Percentiles rank a stretch among this genome's conserved stretches.
phyloP scores from a whole-genome alignment of 495 filamentous ascomycete genomes.

The Podospora fimiseda region DNA sequence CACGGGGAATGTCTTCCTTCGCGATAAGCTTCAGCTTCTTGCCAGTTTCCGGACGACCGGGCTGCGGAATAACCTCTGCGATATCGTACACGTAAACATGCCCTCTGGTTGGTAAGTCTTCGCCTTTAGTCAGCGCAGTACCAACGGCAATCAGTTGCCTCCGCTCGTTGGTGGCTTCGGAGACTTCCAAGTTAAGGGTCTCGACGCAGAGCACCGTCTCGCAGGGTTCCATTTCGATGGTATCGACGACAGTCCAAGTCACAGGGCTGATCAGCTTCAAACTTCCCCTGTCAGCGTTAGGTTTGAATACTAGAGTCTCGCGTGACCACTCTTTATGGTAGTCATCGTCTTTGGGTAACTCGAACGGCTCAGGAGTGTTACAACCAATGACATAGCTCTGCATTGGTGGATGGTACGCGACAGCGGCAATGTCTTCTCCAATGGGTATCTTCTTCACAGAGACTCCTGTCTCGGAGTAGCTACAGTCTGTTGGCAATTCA shows the following conservation, averaged over 20 bases:
- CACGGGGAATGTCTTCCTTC: conserved; percentile 79
- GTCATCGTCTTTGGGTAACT: conserved; percentile 77
- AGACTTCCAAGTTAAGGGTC: conserved; percentile 78
- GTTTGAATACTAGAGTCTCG: conserved; percentile 59
- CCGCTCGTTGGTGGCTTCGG: conserved; percentile 81
- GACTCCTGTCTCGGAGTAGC: conserved; percentile 65
- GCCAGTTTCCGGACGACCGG: conserved; percentile 74
- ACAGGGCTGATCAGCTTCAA: conserved; percentile 69
- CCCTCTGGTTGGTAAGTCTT: conserved; percentile 82
- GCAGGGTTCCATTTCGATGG: conserved; percentile 59
- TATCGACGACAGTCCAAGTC: conserved; percentile 72
- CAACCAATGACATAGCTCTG: conserved; percentile 73
- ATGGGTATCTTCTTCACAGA: conserved; percentile 61
- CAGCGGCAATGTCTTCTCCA: conserved; percentile 60
- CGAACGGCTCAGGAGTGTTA: conserved; percentile 59
- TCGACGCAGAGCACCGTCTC: conserved; percentile 77
- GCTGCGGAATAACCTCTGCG: conserved; percentile 84
- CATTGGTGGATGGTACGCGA: conserved; percentile 69
- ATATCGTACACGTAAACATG: conserved; percentile 87
- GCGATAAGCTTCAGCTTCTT: conserved; percentile 78
- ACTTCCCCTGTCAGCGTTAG: conserved; percentile 57
- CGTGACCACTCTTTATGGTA: conserved; percentile 70
- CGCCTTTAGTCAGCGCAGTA: conserved; percentile 74
- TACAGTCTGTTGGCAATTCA: conserved; percentile 56
- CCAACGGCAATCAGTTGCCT: conserved; percentile 76